Evolutionary conservation across 2,329 filamentous ascomycete species (phyloP).

Genomic region (Xylaria polymorpha): DNA sequence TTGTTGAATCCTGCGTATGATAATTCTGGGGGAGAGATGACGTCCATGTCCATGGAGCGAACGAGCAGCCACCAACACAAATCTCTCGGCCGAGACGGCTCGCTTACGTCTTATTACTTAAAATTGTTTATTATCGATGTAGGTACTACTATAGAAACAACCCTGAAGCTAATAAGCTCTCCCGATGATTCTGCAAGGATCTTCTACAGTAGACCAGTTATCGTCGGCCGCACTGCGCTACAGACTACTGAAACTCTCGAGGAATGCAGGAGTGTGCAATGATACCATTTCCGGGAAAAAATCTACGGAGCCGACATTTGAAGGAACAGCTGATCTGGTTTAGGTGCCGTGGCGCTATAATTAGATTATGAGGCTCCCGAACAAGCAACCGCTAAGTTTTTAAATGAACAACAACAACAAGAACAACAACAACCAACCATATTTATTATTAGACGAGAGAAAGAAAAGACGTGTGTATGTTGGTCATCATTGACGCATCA

Average conservation of each 20-base stretch:
- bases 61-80: background rate
- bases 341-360: conserved; percentile 31
- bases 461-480: background rate
- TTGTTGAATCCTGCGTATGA: background rate
- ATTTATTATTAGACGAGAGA: conserved; percentile 31
- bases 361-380: conserved; percentile 34
- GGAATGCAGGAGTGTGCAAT: background rate
- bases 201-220: background rate
- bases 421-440: background rate
- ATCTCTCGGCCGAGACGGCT: background rate
- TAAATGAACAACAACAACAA: conserved; percentile 17
- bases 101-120: background rate
- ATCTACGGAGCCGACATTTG: conserved; percentile 6
- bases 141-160: background rate
- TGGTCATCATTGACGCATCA: conserved; percentile 10
- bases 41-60: background rate
- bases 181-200: background rate
- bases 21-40: background rate
- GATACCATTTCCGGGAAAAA: background rate
- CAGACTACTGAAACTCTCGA: conserved; percentile 5
- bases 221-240: background rate
- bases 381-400: conserved; percentile 10
- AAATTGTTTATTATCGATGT: too few species aligned
- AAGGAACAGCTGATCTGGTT: conserved; percentile 22
- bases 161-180: background rate